These are phyloP conservation scores for Candida adriatica DNA, from an alignment of 805 yeast genomes.

Conservation along the genomic window DNA sequence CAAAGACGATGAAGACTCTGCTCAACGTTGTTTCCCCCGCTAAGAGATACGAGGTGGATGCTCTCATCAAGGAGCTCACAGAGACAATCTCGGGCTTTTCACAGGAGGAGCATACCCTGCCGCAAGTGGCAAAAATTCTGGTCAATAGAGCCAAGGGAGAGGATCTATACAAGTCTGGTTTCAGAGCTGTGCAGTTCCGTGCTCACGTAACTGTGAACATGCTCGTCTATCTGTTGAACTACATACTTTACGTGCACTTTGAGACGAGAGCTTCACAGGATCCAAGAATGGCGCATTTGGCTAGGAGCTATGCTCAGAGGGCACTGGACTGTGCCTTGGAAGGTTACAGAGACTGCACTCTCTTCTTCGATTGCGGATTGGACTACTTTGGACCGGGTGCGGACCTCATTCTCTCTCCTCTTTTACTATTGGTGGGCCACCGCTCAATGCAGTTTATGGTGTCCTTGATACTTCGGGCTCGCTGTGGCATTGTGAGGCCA, in stretches of 20 bases:
- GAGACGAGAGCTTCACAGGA: conserved; percentile 35
- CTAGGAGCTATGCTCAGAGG: conserved; percentile 35
- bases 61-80: conserved; percentile 27
- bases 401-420: conserved; percentile 43
- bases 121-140: conserved; percentile 26
- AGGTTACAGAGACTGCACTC: conserved; percentile 34
- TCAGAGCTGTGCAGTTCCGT: conserved; percentile 33
- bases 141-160: conserved; percentile 19
- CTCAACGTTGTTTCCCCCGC: conserved; percentile 33
- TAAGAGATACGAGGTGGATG: conserved; percentile 33
- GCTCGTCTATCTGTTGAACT: conserved; percentile 43
- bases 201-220: conserved; percentile 37
- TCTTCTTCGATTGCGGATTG: conserved; percentile 32
- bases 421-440: conserved; percentile 45
- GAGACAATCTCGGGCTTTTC: conserved; percentile 28
- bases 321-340: conserved; percentile 37
- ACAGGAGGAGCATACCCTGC: conserved; percentile 28
- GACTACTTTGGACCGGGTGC: conserved; percentile 32
- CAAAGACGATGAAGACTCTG: conserved; percentile 32
- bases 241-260: conserved; percentile 38
- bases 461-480: conserved; percentile 43
- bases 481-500: conserved; percentile 29
- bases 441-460: conserved; percentile 52
- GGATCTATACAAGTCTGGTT: conserved; percentile 23
- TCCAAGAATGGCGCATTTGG: conserved; percentile 26